Base-by-base conservation (phyloP, 345 rosid genomes). In the Brassica rapa region DNA sequence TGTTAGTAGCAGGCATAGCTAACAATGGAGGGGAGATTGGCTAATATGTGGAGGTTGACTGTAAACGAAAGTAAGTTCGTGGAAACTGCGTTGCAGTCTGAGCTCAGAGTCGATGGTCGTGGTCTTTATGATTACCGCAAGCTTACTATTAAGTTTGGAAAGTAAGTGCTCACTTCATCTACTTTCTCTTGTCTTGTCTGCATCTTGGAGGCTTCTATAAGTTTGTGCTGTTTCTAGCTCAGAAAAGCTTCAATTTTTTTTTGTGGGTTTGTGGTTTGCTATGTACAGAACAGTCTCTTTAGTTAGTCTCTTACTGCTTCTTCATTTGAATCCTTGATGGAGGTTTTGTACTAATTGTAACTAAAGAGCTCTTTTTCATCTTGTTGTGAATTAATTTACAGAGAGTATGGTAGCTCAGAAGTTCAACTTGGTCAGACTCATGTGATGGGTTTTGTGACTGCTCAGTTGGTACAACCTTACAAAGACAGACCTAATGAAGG, bases 381-480 rank as follows among this genome's bases (percentile, higher is more conserved):
- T 49, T 3, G 57, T 56, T 56, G 37, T 63, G 64, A 32, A 35
- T 77, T 67, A n/a, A 27, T 27, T 27, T 72, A 68, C 84, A 95
- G 99, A 77, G 99, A 91, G 77, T 91, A 83, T 86, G 99, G 99
- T 29, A 87, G 96, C 62, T 87, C 98, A 6, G 97, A 95, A 85
- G 99, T 95, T 83, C 97, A 90, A 71, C 88, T 95, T 63, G 99
- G 99, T 53, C 91, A 93, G 75, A 95, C 99, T 41, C 96, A 86
- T 83, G 94, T 95, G 0, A 89, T 95, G 96, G 93, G 96, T 66
- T 77, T 89, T 66, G 97, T 86, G 72, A 89, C 99, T 57, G 78
- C 90, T 77, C 93, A 93, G 68, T 83, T 94, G 70, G 94, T 93
- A 78, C 96, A 91, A 70, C 99, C 99, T 7, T 95, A 88, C 78